Conservation (phyloP, 2,329 filamentous ascomycete species). For the Madurella fahalii region DNA sequence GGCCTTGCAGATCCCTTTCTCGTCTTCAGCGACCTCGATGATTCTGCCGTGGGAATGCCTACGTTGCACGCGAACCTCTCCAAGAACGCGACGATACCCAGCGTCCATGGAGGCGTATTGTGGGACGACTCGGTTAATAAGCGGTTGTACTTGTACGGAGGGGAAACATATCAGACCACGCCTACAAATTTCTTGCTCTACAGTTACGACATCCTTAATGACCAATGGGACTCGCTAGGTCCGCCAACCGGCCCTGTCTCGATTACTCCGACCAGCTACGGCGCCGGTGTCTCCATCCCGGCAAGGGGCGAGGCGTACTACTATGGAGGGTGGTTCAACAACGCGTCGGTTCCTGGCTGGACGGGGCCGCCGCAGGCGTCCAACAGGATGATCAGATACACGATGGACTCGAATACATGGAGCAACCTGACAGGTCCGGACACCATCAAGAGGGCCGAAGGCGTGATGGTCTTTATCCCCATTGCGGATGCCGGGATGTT, state of each 20-base stretch:
- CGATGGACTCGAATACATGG: slow-evolving; percentile 16
- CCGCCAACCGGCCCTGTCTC: not conserved
- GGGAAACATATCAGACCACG: slow-evolving; percentile 9
- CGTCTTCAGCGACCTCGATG: slow-evolving; percentile 15
- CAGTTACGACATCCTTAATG: slow-evolving; percentile 16
- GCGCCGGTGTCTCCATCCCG: slow-evolving; percentile 16
- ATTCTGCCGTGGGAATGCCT: slow-evolving; percentile 15
- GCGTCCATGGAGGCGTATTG: slow-evolving; percentile 13
- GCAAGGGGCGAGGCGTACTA: slow-evolving; percentile 17
- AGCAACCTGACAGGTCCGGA: slow-evolving; percentile 15
- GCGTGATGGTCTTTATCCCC: slow-evolving; percentile 18
- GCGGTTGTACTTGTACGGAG: slow-evolving; percentile 17
- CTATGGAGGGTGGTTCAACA: slow-evolving; percentile 18
- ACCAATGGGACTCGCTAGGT: slow-evolving; percentile 17
- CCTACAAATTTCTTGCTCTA: slow-evolving; percentile 11
- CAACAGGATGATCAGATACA: slow-evolving; percentile 16
- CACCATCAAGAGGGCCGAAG: slow-evolving; percentile 14
- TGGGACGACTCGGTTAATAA: slow-evolving; percentile 21
- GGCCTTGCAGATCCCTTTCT: slow-evolving; percentile 10
- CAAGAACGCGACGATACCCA: slow-evolving; percentile 17
- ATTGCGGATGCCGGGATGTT: slow-evolving; percentile 17
- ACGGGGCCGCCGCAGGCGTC: slow-evolving; percentile 9
- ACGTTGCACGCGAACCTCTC: slow-evolving; percentile 13
- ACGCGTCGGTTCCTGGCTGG: slow-evolving; percentile 14
- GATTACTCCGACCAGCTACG: slow-evolving; percentile 12